These are phyloP conservation scores for Mollisiaceae sp. DNA, from an alignment of 2,329 filamentous ascomycete species.

Conservation along the genomic window DNA sequence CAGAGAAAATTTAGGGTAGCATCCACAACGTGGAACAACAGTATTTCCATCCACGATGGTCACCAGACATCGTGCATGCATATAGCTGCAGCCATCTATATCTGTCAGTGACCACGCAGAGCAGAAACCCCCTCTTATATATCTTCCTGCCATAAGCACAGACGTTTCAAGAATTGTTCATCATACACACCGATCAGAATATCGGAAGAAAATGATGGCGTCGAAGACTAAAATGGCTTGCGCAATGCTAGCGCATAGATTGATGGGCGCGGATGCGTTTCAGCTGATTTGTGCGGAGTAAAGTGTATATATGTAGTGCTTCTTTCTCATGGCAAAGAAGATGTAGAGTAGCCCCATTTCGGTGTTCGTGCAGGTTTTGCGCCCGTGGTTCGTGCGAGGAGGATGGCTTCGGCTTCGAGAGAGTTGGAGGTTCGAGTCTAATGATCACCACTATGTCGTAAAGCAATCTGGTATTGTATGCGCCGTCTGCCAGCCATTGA, in stretches of 20 bases:
- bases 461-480: neutral
- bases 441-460: neutral
- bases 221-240: neutral
- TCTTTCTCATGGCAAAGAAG: neutral
- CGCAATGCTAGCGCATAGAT: neutral
- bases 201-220: neutral
- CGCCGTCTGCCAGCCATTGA: neutral
- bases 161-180: neutral
- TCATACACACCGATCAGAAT: neutral
- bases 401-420: neutral
- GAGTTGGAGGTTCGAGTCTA: neutral
- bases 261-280: slow-evolving; percentile 1
- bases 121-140: neutral
- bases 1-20: neutral
- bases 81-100: neutral
- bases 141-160: neutral
- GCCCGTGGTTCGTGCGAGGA: neutral
- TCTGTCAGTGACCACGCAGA: neutral
- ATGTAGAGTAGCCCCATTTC: neutral
- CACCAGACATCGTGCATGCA: neutral
- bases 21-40: slow-evolving; percentile 1
- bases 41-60: neutral
- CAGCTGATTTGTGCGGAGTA: neutral
- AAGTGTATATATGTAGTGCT: neutral
- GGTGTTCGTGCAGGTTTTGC: neutral